Evolutionary conservation across 495 filamentous ascomycete genomes (phyloP).

Genomic region (Xylaria castorea): DNA sequence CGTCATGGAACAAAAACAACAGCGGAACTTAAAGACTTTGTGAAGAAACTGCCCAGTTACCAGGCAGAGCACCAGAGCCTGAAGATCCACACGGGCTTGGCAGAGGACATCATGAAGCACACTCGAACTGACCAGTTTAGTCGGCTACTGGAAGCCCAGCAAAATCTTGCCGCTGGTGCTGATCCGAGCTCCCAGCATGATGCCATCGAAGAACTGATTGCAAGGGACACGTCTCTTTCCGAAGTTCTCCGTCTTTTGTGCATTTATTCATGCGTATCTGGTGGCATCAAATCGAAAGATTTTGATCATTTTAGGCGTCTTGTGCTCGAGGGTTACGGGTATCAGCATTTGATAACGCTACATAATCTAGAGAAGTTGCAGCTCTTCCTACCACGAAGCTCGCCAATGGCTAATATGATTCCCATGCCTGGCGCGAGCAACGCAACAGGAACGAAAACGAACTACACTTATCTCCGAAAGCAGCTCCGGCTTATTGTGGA

Average conservation of each 20-base stretch:
- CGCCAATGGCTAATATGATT: constrained; percentile 73
- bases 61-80: constrained; percentile 93
- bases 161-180: constrained; percentile 90
- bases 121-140: constrained; percentile 89
- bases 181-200: constrained; percentile 90
- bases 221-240: constrained; percentile 77
- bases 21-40: constrained; percentile 89
- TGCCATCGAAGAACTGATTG: constrained; percentile 89
- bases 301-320: constrained; percentile 87
- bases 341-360: constrained; percentile 91
- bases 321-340: constrained; percentile 90
- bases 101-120: constrained; percentile 92
- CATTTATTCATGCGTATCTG: constrained; percentile 87
- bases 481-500: constrained; percentile 89
- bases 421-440: constrained; percentile 63
- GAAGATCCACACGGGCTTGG: constrained; percentile 87
- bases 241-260: constrained; percentile 85
- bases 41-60: constrained; percentile 87
- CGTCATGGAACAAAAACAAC: constrained; percentile 89
- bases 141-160: constrained; percentile 89
- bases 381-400: constrained; percentile 74
- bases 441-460: constrained; percentile 74
- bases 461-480: constrained; percentile 87
- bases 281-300: constrained; percentile 85
- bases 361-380: constrained; percentile 89